Evolutionary conservation across 2,329 filamentous ascomycete genomes (phyloP).

Genomic region (Pestalotiopsis sp.): DNA sequence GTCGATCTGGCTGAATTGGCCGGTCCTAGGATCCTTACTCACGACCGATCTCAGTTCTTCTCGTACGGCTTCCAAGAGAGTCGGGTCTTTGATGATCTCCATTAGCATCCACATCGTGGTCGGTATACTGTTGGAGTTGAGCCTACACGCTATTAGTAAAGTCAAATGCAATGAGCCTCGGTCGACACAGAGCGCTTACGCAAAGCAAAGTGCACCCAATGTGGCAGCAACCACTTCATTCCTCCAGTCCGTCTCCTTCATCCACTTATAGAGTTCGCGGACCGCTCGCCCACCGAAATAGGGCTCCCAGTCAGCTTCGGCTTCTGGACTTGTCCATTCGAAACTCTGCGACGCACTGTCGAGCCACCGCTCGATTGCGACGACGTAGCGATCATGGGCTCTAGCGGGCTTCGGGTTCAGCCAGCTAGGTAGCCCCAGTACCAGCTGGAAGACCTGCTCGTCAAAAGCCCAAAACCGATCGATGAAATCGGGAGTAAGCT

Average conservation of each 20-base stretch:
- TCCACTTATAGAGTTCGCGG: constrained; percentile 24
- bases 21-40: constrained; percentile 15
- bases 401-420: constrained; percentile 20
- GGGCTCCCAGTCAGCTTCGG: constrained; percentile 30
- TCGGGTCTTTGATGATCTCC: constrained; percentile 27
- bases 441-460: constrained; percentile 19
- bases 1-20: constrained; percentile 23
- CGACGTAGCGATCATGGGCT: constrained; percentile 20
- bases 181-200: background rate
- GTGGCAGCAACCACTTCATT: constrained; percentile 6
- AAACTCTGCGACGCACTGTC: constrained; percentile 18
- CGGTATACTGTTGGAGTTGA: constrained; percentile 32
- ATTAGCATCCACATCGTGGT: constrained; percentile 31
- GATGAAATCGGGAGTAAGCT: constrained; percentile 26
- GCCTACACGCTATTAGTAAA: constrained; percentile 13
- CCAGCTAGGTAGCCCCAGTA: constrained; percentile 26
- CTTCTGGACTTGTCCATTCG: constrained; percentile 19
- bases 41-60: constrained; percentile 22
- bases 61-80: constrained; percentile 22
- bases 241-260: constrained; percentile 20
- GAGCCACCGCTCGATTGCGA: constrained; percentile 17
- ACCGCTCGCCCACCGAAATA: constrained; percentile 26
- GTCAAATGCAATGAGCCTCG: background rate
- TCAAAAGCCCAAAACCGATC: constrained; percentile 31
- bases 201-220: constrained; percentile 11